A percentile compares a stretch with the other conserved stretches of the same genome.
Conservation (phyloP, 768 basidiomycete genomes). For the Dentipellis fragilis region DNA sequence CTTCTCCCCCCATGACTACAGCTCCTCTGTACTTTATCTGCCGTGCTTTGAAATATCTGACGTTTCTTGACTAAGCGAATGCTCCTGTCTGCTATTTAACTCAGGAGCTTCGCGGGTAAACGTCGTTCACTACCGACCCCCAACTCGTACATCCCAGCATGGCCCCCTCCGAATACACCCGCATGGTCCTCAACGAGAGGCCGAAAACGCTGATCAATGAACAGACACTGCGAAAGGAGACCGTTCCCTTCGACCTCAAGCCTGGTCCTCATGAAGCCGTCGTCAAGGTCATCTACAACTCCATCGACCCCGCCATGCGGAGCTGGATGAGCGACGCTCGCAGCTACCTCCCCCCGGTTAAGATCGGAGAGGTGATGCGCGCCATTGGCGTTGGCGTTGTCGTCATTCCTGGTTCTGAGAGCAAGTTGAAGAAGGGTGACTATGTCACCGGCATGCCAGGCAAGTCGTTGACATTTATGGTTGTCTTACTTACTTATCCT, state of each 20-base stretch:
- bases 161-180: slow-evolving; percentile 34
- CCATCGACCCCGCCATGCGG: slow-evolving; percentile 85
- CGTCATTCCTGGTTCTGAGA: slow-evolving; percentile 32
- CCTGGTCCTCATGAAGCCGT: slow-evolving; percentile 47
- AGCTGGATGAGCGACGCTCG: slow-evolving; percentile 67
- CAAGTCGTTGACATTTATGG: slow-evolving; percentile 23
- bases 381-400: slow-evolving; percentile 61
- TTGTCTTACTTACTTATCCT: background rate
- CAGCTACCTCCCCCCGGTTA: slow-evolving; percentile 45
- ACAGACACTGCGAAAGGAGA: slow-evolving; percentile 62
- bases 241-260: slow-evolving; percentile 41
- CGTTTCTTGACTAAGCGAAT: too few relatives aligned
- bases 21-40: too few relatives aligned
- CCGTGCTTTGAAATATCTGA: too few relatives aligned
- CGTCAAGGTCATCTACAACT: slow-evolving; percentile 68
- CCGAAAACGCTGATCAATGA: slow-evolving; percentile 62
- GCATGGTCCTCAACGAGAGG: slow-evolving; percentile 67
- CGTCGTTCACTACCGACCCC: too few relatives aligned
- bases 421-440: slow-evolving; percentile 54
- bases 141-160: background rate
- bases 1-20: too few relatives aligned
- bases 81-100: too few relatives aligned
- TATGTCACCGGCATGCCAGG: slow-evolving; percentile 54
- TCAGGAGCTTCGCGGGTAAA: too few relatives aligned
- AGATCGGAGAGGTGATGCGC: slow-evolving; percentile 53